Conservation (phyloP, 78 protist genomes). For the Bigelowiella natans region DNA sequence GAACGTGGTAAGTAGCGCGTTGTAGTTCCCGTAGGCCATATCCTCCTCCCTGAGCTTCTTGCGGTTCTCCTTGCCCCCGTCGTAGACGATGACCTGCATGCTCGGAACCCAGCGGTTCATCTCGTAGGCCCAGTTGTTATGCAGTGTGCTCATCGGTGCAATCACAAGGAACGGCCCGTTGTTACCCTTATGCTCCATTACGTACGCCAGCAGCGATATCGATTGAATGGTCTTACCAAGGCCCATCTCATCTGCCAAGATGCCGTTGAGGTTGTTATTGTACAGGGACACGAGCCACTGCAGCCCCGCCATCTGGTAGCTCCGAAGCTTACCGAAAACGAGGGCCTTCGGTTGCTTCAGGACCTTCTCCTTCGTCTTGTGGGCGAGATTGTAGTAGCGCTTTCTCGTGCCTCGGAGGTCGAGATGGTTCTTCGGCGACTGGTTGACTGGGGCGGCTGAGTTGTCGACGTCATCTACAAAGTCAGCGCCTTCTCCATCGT, state of each 20-base stretch:
- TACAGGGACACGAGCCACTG: background rate
- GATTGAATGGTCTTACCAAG: conserved; percentile 35
- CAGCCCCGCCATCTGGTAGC: conserved; percentile 5
- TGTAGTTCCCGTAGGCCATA: conserved; percentile 16
- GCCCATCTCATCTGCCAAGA: conserved; percentile 49
- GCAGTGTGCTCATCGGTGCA: conserved; percentile 88
- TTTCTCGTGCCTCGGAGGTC: background rate
- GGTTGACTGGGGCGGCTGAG: background rate
- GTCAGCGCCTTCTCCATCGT: no score
- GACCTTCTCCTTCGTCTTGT: background rate
- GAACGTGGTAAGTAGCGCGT: conserved; percentile 44
- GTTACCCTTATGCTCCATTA: background rate
- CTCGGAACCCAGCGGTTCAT: conserved; percentile 20
- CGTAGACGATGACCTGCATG: background rate
- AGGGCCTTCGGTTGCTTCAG: background rate
- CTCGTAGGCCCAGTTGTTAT: conserved; percentile 81
- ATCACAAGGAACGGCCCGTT: conserved; percentile 84
- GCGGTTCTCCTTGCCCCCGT: conserved; percentile 1
- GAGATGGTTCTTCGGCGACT: no score
- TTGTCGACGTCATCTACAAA: no score
- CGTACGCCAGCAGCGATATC: background rate
- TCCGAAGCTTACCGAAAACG: background rate
- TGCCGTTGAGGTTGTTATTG: background rate
- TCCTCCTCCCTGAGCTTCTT: background rate
- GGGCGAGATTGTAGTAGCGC: background rate